Evolutionary conservation across 306 rosid species (phyloP), one percentile per base, ranked within the genome.

Genomic region (Fagus sylvatica): DNA sequence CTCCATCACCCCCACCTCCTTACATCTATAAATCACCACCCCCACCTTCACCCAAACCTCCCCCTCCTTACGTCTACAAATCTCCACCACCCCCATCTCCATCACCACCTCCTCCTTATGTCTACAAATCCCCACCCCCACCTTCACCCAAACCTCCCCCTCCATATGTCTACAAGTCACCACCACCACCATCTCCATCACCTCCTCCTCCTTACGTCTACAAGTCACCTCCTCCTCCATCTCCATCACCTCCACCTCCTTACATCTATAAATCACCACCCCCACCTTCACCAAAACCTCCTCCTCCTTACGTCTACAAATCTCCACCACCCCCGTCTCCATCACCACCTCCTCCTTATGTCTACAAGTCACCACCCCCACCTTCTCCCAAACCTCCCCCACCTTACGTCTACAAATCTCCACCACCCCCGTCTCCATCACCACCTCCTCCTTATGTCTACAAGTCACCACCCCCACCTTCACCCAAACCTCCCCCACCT

Each of bases 401-500:
- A 8, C 41, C 67, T 0, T 60, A 60, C 0, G 0, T 60, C 0
- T 60, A 60, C 2, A 60, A 60, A 0, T 60, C 67, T 0, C 67
- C 67, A 0, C 67, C 67, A 0, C 67, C 40, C 0, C 41, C 67
- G 2, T 60, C 67, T 0, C 67, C 67, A 0, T 60, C 67, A 0
- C 67, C 67, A 0, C 40, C 67, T 0, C 67, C 40, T 11, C 67
- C 67, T 0, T 60, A 60, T 0, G 0, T 60, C 67, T n/a, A 0
- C 68, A n/a, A n/a, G n/a, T n/a, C 68, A 0, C 68, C 68, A 0
- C 67, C 67, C 0, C 68, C 68, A 4, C 1, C 68, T 0, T 8
- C 41, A 0, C 11, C 67, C 0, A 30, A 17, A 0, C 67, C 68
- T 0, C 41, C 41, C 0, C 68, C 68, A 1, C 68, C 41, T 0